Base-by-base conservation (phyloP, 2,329 filamentous ascomycete genomes). In the Xylariaceae sp. region DNA sequence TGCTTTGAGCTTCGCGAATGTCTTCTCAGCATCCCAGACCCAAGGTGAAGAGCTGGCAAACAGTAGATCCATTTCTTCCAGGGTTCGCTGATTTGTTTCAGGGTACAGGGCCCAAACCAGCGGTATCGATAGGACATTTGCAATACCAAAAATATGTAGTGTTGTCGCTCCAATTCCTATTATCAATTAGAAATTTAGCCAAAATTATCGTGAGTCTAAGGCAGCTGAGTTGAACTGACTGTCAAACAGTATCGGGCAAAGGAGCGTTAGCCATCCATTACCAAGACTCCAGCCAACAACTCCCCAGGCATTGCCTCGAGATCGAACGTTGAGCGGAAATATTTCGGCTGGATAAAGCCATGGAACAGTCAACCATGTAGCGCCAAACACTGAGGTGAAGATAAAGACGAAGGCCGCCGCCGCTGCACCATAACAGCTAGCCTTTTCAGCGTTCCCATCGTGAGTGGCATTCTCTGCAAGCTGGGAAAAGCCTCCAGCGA, bases 271-370 rank as follows among this genome's bases (percentile, higher is more conserved):
- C 84, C 85, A 88, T 13, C 86, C 87, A 59, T 90, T 90, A 0
- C 88, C 88, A 44, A 91, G 89, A 11, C 79, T 83, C 88, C 88
- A 92, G 0, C 88, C 88, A 0, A 90, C 81, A 0, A 91, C 87
- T 16, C 88, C 87, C 81, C 84, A 91, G 0, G 88, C 86, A 55
- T 91, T 91, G 5, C 88, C 88, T 61, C 87, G 86, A 1, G 88
- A 88, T 18, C 88, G 81, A 0, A 90, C 80, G 55, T 87, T 81
- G 0, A 90, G 71, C 0, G 88, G 87, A 63, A 89, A 91, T 50
- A 91, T 91, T 66, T 92, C 87, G 1, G 87, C 85, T 0, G 85
- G 85, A 50, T 88, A 88, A 0, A 88, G 70, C 82, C 83, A 83
- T 0, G 78, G 77, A 0, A 82, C 77, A 0, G 79, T 82, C 3